These are phyloP conservation scores for Populus hybrid DNA, from an alignment of 441 rosid genomes.

Conservation along the genomic window DNA sequence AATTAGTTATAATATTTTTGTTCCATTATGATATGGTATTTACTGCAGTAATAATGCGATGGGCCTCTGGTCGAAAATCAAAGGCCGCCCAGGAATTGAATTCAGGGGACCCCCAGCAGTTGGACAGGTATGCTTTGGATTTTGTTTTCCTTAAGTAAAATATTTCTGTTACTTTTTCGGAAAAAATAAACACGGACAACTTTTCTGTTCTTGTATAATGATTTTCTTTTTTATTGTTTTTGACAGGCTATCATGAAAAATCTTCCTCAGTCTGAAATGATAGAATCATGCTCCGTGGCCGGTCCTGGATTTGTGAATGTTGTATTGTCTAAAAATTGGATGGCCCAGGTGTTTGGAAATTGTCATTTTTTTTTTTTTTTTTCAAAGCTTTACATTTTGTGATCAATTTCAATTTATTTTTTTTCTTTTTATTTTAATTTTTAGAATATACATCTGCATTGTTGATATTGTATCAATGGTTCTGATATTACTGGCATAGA, in stretches of 20 bases:
- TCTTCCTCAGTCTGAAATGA: conserved; percentile 69
- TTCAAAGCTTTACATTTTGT: not conserved
- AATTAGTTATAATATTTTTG: not conserved
- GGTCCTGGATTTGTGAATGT: conserved; percentile 87
- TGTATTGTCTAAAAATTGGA: conserved; percentile 65
- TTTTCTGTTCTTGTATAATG: not conserved
- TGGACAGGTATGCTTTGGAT: conserved; percentile 53
- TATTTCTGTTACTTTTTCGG: not conserved
- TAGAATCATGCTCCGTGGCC: conserved; percentile 75
- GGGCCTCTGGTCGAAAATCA: conserved; percentile 65
- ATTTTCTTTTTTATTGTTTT: conserved; percentile 11
- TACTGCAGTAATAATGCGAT: conserved; percentile 81
- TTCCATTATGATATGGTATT: not conserved
- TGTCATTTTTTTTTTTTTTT: not conserved
- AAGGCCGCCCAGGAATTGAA: conserved; percentile 74
- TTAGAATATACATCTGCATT: not conserved
- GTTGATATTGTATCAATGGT: not conserved
- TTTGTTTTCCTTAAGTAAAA: not conserved
- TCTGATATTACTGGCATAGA: not conserved
- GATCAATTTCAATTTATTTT: not conserved
- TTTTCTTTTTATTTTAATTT: not conserved
- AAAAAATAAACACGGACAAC: not conserved
- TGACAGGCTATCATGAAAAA: conserved; percentile 60
- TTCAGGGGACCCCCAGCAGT: conserved; percentile 53
- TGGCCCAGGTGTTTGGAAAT: conserved; percentile 61